These are phyloP conservation scores for Salinomyces thailandicus DNA, from an alignment of 2,329 filamentous ascomycete genomes.

Conservation along the genomic window DNA sequence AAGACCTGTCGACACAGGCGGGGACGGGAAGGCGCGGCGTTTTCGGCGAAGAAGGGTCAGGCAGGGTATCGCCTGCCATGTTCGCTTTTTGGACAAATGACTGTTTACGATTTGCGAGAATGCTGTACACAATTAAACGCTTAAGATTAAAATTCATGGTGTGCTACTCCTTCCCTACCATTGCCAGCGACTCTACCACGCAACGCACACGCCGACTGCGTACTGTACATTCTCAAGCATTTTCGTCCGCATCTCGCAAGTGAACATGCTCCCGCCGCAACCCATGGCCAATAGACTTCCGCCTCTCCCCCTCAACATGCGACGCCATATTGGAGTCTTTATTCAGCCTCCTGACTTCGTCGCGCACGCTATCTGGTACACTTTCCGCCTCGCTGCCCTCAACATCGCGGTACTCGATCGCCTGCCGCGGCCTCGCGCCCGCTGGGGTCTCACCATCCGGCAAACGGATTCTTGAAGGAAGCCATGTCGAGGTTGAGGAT, in stretches of 20 bases:
- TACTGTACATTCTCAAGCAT: neutral
- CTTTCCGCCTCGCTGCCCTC: constrained; percentile 16
- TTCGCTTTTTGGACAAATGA: too few relatives aligned
- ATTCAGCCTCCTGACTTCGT: constrained; percentile 21
- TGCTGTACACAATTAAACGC: too few relatives aligned
- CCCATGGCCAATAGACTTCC: constrained; percentile 4
- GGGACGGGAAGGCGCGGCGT: too few relatives aligned
- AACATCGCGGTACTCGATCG: constrained; percentile 18
- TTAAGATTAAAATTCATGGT: too few relatives aligned
- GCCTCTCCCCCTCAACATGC: constrained; percentile 18
- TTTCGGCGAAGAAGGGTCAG: too few relatives aligned
- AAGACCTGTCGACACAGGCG: too few relatives aligned
- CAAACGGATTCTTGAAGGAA: constrained; percentile 19
- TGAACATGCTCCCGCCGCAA: constrained; percentile 2
- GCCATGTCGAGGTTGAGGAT: constrained; percentile 19
- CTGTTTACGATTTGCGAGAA: too few relatives aligned
- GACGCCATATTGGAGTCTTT: constrained; percentile 22
- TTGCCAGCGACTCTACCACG: too few relatives aligned
- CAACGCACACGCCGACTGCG: too few relatives aligned
- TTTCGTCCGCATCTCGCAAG: neutral
- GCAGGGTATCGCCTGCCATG: too few relatives aligned
- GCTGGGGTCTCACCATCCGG: constrained; percentile 10
- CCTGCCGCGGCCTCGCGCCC: constrained; percentile 7
- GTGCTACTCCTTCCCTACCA: too few relatives aligned
- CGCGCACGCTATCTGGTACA: constrained; percentile 19